These are phyloP conservation scores for Fusarium lateritium DNA, from an alignment of 2,329 filamentous ascomycete species.

Conservation along the genomic window DNA sequence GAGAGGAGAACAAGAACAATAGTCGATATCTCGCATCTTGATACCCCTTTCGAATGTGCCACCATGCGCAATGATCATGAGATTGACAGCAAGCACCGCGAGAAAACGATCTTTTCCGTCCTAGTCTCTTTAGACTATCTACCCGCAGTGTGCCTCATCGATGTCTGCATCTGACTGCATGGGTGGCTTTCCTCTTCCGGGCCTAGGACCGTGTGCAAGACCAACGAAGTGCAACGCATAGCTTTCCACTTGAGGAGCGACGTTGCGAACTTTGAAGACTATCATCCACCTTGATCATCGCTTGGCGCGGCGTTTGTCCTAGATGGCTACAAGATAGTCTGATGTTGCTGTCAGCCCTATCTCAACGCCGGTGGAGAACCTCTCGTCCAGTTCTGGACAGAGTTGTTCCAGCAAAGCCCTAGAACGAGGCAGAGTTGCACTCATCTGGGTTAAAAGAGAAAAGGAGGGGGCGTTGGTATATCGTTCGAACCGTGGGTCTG, in stretches of 20 bases:
- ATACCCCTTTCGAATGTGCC: conserved; percentile 35
- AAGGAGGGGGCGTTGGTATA: conserved; percentile 15
- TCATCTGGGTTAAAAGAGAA: background rate
- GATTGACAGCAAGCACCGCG: conserved; percentile 10
- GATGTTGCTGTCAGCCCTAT: conserved; percentile 35
- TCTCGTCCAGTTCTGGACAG: background rate
- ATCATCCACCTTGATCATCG: background rate
- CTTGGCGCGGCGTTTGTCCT: background rate
- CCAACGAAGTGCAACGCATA: conserved; percentile 5
- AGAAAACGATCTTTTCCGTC: background rate
- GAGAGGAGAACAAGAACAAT: background rate
- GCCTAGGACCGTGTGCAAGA: background rate
- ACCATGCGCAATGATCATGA: conserved; percentile 18
- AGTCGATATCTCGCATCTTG: conserved; percentile 40
- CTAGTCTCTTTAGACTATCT: conserved; percentile 17
- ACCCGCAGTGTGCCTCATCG: conserved; percentile 40
- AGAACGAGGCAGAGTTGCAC: conserved; percentile 33
- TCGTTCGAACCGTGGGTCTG: conserved; percentile 34
- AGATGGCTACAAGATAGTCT: background rate
- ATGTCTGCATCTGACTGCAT: conserved; percentile 43
- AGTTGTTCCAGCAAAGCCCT: conserved; percentile 32
- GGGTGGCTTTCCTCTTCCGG: conserved; percentile 14
- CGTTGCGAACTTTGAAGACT: background rate
- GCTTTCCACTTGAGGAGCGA: conserved; percentile 6
- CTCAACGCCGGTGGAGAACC: conserved; percentile 1